Evolutionary conservation across 371 early-diverging fungal species (phyloP).

Genomic region (Sporodiniella umbellata): DNA sequence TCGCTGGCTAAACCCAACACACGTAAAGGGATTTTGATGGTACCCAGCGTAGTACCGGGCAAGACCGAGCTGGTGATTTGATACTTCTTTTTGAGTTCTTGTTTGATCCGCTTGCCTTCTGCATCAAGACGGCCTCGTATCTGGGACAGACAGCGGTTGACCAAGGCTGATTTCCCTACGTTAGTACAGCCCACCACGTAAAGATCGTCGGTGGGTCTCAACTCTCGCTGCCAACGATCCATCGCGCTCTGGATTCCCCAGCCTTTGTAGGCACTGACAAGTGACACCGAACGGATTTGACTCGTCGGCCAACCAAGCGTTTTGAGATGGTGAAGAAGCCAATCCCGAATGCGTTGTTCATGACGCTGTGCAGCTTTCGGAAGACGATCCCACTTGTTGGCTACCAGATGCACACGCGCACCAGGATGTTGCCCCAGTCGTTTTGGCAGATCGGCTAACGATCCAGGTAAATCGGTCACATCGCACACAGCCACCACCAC

Average conservation of each 20-base stretch:
- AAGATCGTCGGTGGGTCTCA: conserved; percentile 57
- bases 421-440: conserved; percentile 38
- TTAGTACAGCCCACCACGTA: conserved; percentile 72
- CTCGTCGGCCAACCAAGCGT: conserved; percentile 32
- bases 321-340: conserved; percentile 49
- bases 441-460: conserved; percentile 45
- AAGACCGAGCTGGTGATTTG: conserved; percentile 56
- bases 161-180: conserved; percentile 70
- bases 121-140: conserved; percentile 17
- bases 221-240: conserved; percentile 37
- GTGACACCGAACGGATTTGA: conserved; percentile 42
- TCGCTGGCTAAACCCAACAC: conserved; percentile 36
- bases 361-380: conserved; percentile 48
- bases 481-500: conserved; percentile 62
- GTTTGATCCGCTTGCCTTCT: conserved; percentile 19
- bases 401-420: conserved; percentile 57
- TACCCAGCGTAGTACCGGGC: conserved; percentile 72
- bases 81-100: conserved; percentile 41
- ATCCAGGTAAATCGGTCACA: conserved; percentile 62
- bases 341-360: conserved; percentile 52
- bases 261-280: conserved; percentile 66
- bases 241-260: conserved; percentile 54
- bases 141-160: conserved; percentile 56
- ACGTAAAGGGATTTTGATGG: conserved; percentile 57
- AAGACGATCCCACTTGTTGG: conserved; percentile 67